phyloP scores from a whole-genome alignment of 169 alveolate species.

The Plasmodium fragile region DNA sequence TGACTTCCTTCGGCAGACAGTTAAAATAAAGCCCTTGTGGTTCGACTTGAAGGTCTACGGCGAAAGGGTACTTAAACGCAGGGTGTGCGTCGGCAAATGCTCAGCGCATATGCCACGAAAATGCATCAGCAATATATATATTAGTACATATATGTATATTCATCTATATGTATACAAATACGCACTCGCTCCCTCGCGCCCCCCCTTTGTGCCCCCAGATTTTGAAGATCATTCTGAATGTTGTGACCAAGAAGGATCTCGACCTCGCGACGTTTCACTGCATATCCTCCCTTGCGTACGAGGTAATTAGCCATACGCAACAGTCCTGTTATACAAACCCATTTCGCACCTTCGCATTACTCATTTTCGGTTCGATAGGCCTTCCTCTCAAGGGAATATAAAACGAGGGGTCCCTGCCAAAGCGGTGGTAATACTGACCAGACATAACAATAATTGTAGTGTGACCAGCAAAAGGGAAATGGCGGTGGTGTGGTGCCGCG shows the following conservation, averaged over 20 bases:
- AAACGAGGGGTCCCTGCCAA: not conserved
- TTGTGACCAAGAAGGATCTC: conserved; percentile 65
- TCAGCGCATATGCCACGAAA: not conserved
- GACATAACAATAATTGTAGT: not conserved
- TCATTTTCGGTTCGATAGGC: not conserved
- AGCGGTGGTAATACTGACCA: conserved; percentile 12
- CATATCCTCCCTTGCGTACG: conserved; percentile 65
- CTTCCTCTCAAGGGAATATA: conserved; percentile 18
- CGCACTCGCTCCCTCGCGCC: not conserved
- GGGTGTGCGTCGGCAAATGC: not conserved
- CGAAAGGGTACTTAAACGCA: conserved; percentile 20
- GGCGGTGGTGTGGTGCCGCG: not conserved
- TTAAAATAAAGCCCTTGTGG: conserved; percentile 74
- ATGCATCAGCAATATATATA: not conserved
- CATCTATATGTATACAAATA: not conserved
- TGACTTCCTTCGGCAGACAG: conserved; percentile 17
- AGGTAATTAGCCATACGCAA: conserved; percentile 2
- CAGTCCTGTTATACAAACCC: not conserved
- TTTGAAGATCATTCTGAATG: conserved; percentile 53
- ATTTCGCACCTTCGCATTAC: not conserved
- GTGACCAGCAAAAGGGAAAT: not conserved
- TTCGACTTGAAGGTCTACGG: conserved; percentile 49
- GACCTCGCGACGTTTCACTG: conserved; percentile 62
- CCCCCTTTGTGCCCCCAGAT: not conserved
- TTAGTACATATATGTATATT: not conserved